These are phyloP conservation scores for Pythium brachiatum DNA, from an alignment of 352 stramenopile genomes.

Conservation along the genomic window DNA sequence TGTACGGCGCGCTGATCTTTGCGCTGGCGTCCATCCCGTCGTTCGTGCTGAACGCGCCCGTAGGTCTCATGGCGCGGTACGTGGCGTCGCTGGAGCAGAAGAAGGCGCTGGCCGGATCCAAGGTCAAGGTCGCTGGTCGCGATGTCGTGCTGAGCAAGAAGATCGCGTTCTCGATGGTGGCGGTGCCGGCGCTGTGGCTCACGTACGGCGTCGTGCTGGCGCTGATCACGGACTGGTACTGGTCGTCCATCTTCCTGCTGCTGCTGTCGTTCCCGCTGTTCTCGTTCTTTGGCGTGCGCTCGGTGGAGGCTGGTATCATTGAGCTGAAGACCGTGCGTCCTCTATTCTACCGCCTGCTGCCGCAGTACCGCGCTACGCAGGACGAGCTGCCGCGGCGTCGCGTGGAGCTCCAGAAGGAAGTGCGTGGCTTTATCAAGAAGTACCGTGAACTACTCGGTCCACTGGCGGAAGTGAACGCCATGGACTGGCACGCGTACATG, in stretches of 20 bases:
- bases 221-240: slow-evolving; percentile 83
- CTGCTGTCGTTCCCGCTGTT: slow-evolving; percentile 84
- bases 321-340: slow-evolving; percentile 83
- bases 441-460: slow-evolving; percentile 58
- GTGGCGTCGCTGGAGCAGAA: slow-evolving; percentile 74
- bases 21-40: slow-evolving; percentile 89
- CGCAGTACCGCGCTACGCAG: slow-evolving; percentile 75
- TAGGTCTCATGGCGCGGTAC: slow-evolving; percentile 84
- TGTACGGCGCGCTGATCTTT: slow-evolving; percentile 84
- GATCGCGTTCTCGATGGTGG: slow-evolving; percentile 91
- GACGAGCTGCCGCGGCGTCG: slow-evolving; percentile 72
- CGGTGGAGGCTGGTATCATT: slow-evolving; percentile 85
- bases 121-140: slow-evolving; percentile 88
- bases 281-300: slow-evolving; percentile 86
- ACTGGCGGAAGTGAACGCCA: slow-evolving; percentile 61
- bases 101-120: slow-evolving; percentile 82
- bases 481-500: slow-evolving; percentile 88
- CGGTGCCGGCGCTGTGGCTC: slow-evolving; percentile 86
- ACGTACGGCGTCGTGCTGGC: slow-evolving; percentile 84
- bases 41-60: slow-evolving; percentile 89
- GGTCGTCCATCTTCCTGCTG: slow-evolving; percentile 76
- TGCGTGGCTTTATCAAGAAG: slow-evolving; percentile 77
- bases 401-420: slow-evolving; percentile 65
- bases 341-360: slow-evolving; percentile 78
- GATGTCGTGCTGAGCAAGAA: slow-evolving; percentile 93